Evolutionary conservation across 495 filamentous ascomycete genomes (phyloP), one percentile per base, ranked within the genome.

Genomic region (Collariella sp.): DNA sequence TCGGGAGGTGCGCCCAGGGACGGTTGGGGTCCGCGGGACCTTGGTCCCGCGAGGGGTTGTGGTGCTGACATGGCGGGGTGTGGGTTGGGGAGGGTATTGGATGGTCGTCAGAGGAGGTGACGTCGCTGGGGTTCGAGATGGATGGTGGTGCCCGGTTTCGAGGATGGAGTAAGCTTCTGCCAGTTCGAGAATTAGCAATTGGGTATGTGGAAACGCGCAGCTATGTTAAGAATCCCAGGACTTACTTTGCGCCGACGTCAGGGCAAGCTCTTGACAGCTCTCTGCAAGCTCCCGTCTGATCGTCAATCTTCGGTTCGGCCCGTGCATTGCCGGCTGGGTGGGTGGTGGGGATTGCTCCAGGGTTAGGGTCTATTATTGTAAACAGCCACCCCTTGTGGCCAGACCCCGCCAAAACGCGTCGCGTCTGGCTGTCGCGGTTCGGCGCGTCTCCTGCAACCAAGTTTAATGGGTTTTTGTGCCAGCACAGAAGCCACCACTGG

Each of bases 381-480:
- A 40, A 16, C 16, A 15, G n/a, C 35, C 0, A 13, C 11, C 7
- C 35, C 24, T 36, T n/a, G 2, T 13, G 12, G 5, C 0, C 26
- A 16, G 12, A 40, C 50, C 59, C 56, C 59, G 42, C 52, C 55
- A 49, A 39, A 41, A 46, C 57, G 57, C 57, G 60, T 63, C 56
- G 57, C 52, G 60, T 49, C n/a, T 2, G n/a, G 15, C 42, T 45
- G 36, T 20, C 56, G 56, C 56, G 56, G 22, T 57, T 39, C 24
- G 46, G 33, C 53, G 57, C 57, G 57, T 51, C 40, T 38, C 16
- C 46, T 19, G 24, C 50, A 31, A 35, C 19, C 43, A 19, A 46
- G 60, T 60, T 60, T 63, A 63, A 63, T 63, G 57, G 60, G 54
- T 42, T 62, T 56, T 48, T 31, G 26, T 31, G 26, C 24, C 50